These are phyloP conservation scores for Epipyxis sp. DNA, from an alignment of 108 stramenopile species.

Conservation along the genomic window DNA sequence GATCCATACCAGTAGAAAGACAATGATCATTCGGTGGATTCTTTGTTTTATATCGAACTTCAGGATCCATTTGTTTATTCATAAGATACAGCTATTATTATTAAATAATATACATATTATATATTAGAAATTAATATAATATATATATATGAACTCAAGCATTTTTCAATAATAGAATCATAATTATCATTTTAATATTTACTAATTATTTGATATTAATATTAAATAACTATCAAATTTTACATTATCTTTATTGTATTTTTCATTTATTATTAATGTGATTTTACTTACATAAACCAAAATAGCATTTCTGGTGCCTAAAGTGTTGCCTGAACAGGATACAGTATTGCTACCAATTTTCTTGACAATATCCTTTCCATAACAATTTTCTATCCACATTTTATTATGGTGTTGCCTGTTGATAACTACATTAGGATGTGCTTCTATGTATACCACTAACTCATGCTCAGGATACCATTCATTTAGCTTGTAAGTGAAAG, in stretches of 20 bases:
- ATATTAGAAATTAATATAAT: neutral
- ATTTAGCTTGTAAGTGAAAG: slow-evolving; percentile 10
- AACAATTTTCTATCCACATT: neutral
- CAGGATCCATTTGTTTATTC: neutral
- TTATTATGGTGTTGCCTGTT: neutral
- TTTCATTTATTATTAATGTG: too few relatives aligned
- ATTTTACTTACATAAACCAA: too few relatives aligned
- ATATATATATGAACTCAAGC: neutral
- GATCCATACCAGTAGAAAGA: slow-evolving; percentile 1
- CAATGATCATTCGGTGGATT: neutral
- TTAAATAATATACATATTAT: too few relatives aligned
- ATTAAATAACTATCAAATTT: too few relatives aligned
- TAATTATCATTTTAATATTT: too few relatives aligned
- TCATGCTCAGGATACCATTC: neutral
- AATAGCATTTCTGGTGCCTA: neutral
- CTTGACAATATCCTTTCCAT: neutral
- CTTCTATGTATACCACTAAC: neutral
- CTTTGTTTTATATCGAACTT: neutral
- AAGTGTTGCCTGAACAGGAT: neutral
- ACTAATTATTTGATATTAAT: too few relatives aligned
- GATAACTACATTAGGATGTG: slow-evolving; percentile 13
- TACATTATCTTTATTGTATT: too few relatives aligned
- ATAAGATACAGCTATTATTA: neutral
- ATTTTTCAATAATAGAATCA: neutral
- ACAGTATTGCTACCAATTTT: slow-evolving; percentile 9